These are phyloP conservation scores for Xerocomus cyaneibrunnescens DNA, from an alignment of 1,284 basidiomycete genomes.

Conservation along the genomic window DNA sequence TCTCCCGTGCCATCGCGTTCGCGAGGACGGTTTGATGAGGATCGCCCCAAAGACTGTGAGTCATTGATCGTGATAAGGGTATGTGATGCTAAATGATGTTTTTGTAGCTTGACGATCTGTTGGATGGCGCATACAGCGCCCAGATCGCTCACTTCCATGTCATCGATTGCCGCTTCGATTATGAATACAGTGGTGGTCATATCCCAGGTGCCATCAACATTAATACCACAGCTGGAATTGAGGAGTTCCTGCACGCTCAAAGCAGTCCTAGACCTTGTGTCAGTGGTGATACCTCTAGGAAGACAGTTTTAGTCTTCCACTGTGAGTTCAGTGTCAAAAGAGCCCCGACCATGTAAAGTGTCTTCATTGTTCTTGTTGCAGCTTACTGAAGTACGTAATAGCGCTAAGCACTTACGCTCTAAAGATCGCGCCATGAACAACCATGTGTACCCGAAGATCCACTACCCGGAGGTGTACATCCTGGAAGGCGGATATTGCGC, in stretches of 20 bases:
- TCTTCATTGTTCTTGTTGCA: constrained; percentile 1
- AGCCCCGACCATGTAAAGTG: constrained; percentile 88
- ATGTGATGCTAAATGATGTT: neutral
- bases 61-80: constrained; percentile 10
- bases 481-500: constrained; percentile 94
- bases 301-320: constrained; percentile 92
- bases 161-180: constrained; percentile 97
- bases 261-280: constrained; percentile 73
- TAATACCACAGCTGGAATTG: constrained; percentile 79
- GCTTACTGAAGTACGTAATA: constrained; percentile 35
- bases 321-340: constrained; percentile 97
- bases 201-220: constrained; percentile 92
- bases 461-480: constrained; percentile 97
- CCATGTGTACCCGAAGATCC: constrained; percentile 87
- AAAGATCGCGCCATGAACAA: constrained; percentile 88
- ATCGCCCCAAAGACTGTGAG: constrained; percentile 80
- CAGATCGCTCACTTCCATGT: constrained; percentile 72
- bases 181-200: constrained; percentile 95
- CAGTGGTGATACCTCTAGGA: constrained; percentile 75
- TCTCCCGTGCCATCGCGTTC: constrained; percentile 90
- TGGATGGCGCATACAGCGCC: constrained; percentile 70
- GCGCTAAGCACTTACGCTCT: constrained; percentile 89
- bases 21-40: constrained; percentile 94
- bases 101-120: constrained; percentile 66
- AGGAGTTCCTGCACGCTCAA: constrained; percentile 73